Conservation (phyloP, 768 basidiomycete genomes). For the Leccinum olivaceopallidum region DNA sequence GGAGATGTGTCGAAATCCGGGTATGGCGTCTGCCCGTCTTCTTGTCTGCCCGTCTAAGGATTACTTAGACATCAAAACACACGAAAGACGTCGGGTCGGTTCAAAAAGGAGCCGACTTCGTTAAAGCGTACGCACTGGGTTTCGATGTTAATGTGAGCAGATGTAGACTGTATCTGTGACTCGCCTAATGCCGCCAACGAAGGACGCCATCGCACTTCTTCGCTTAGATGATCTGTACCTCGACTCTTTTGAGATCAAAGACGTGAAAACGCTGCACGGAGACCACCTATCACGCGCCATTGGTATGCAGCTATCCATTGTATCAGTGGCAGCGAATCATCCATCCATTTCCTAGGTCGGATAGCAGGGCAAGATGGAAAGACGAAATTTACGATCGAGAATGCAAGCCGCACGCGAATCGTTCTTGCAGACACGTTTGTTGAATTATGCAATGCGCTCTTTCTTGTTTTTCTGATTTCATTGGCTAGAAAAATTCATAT, state of each 20-base stretch:
- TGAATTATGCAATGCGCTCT: background rate
- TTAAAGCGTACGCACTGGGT: conserved; percentile 91
- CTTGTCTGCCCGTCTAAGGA: conserved; percentile 5
- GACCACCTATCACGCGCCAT: conserved; percentile 99
- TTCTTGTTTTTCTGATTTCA: conserved; percentile 8
- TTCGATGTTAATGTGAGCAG: conserved; percentile 87
- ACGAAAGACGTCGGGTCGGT: conserved; percentile 92
- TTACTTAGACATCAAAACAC: conserved; percentile 82
- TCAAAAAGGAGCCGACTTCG: conserved; percentile 97
- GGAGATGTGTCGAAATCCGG: conserved; percentile 88
- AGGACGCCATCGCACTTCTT: conserved; percentile 96
- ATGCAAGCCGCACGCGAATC: conserved; percentile 94
- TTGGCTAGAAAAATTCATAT: conserved; percentile 90
- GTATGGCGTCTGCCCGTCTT: conserved; percentile 49
- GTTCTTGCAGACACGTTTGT: conserved; percentile 96
- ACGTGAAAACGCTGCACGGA: conserved; percentile 96
- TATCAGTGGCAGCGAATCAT: background rate
- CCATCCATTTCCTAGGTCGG: conserved; percentile 56
- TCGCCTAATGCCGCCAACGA: conserved; percentile 7
- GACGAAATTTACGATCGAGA: conserved; percentile 98
- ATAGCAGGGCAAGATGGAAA: conserved; percentile 99
- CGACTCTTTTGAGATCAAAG: conserved; percentile 98
- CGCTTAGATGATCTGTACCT: conserved; percentile 96
- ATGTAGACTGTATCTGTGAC: background rate
- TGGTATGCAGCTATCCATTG: conserved; percentile 46